Percentiles rank a stretch among this genome's conserved stretches.
Evolutionary conservation across 2,329 filamentous ascomycete genomes (phyloP).

Genomic region (Paracoccidioides brasiliensis): DNA sequence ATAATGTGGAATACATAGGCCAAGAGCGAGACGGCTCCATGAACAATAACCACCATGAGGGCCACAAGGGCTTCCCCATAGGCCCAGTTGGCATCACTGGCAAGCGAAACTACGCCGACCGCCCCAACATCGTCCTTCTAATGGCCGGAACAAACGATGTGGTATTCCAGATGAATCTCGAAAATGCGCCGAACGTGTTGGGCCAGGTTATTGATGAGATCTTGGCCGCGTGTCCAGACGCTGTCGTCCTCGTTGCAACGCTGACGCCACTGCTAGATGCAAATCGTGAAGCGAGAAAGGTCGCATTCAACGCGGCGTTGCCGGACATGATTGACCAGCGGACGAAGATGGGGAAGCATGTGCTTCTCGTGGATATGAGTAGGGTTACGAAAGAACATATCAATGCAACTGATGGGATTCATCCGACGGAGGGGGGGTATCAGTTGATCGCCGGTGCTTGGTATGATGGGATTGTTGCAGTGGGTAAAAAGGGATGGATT

Average conservation of each 20-base stretch:
- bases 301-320: conserved; percentile 1
- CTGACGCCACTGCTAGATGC: conserved; percentile 16
- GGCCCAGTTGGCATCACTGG: conserved; percentile 15
- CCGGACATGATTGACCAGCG: background rate
- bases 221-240: conserved; percentile 17
- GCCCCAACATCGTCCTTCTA: conserved; percentile 22
- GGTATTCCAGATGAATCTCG: conserved; percentile 10
- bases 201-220: conserved; percentile 22
- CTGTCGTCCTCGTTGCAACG: conserved; percentile 26
- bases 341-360: background rate
- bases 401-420: conserved; percentile 1
- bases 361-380: conserved; percentile 2
- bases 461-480: background rate
- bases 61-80: conserved; percentile 16
- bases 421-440: conserved; percentile 3
- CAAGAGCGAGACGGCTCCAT: conserved; percentile 14
- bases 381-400: conserved; percentile 1
- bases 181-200: conserved; percentile 23
- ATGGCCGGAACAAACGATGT: conserved; percentile 26
- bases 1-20: conserved; percentile 7
- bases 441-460: background rate
- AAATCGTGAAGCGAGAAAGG: background rate
- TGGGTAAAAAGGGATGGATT: conserved; percentile 1
- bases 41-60: conserved; percentile 14
- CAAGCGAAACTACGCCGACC: conserved; percentile 7